Percentiles rank a stretch among this genome's conserved stretches.
Conservation (phyloP, 352 stramenopile species). For the Phytophthora gonapodyides region DNA sequence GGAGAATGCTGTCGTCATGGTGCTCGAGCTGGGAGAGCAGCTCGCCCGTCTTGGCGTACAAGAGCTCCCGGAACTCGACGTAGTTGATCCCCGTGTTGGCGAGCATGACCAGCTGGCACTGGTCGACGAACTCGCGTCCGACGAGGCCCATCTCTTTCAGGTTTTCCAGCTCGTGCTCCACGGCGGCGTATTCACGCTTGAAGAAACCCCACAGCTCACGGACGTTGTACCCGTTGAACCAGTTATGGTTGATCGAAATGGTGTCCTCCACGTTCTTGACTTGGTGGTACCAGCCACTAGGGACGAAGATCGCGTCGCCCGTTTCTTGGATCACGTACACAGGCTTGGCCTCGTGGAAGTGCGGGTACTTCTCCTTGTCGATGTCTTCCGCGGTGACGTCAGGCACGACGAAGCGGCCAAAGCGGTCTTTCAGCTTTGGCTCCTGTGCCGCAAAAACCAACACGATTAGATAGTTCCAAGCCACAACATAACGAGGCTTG, state of each 20-base stretch:
- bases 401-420: conserved; percentile 57
- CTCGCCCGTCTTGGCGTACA: conserved; percentile 54
- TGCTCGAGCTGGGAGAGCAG: conserved; percentile 25
- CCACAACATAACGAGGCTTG: neutral
- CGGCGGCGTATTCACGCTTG: conserved; percentile 58
- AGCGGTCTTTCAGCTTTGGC: conserved; percentile 75
- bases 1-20: neutral
- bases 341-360: conserved; percentile 45
- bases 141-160: conserved; percentile 67
- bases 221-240: conserved; percentile 93
- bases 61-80: conserved; percentile 59
- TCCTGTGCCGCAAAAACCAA: conserved; percentile 42
- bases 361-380: conserved; percentile 61
- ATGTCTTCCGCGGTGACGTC: conserved; percentile 53
- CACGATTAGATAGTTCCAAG: conserved; percentile 10
- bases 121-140: conserved; percentile 54
- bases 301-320: conserved; percentile 95
- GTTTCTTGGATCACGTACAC: conserved; percentile 66
- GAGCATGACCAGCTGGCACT: conserved; percentile 79
- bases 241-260: conserved; percentile 98
- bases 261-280: conserved; percentile 94
- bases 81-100: conserved; percentile 85
- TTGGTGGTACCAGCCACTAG: conserved; percentile 95
- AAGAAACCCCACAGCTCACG: conserved; percentile 71
- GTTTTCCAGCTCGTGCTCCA: conserved; percentile 64